Evolutionary conservation across 2,329 filamentous ascomycete genomes (phyloP), one percentile per base, ranked within the genome.

Genomic region (Aureobasidium mangrovei): DNA sequence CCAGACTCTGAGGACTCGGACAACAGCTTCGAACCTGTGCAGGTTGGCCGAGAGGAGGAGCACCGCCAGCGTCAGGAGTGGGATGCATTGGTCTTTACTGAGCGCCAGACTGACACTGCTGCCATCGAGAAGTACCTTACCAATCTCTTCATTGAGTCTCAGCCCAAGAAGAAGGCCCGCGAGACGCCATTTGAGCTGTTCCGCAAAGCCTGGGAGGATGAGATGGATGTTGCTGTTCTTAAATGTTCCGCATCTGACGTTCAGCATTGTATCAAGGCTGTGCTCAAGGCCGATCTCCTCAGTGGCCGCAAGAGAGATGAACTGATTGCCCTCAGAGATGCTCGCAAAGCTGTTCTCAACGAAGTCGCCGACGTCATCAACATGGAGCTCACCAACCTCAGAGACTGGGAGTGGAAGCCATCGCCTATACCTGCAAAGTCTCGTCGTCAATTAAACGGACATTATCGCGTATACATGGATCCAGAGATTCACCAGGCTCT

Each of bases 381-480:
- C 56, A 77, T 81, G 72, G 70, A 77, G 42, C 70, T 80, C 42
- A 67, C 71, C 0, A 69, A 73, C 5, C 62, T 82, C 2, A 70
- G 76, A 24, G 74, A 65, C 27, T 82, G 79, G 79, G 62, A 67
- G 9, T 82, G 79, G 78, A 70, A 69, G 12, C 61, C 65, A 2
- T 64, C 67, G 4, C 72, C 69, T 3, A 69, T 79, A 6, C 67
- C 71, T 1, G 61, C 81, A 2, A 70, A 77, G 43, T 74, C 76
- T 69, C 72, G 77, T 35, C 72, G 76, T 6, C 75, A 79, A 49
- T 62, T 81, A 35, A 81, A 79, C 59, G 77, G 77, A 3, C 77
- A 78, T 56, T 83, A 83, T 61, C 71, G 79, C 2, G 75, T 82
- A 28, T 81, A 74, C 61, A 79, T 80, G 70, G 77, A 82, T 47